Base-by-base conservation (phyloP, 331 rosid genomes). In the Malus hybrid region DNA sequence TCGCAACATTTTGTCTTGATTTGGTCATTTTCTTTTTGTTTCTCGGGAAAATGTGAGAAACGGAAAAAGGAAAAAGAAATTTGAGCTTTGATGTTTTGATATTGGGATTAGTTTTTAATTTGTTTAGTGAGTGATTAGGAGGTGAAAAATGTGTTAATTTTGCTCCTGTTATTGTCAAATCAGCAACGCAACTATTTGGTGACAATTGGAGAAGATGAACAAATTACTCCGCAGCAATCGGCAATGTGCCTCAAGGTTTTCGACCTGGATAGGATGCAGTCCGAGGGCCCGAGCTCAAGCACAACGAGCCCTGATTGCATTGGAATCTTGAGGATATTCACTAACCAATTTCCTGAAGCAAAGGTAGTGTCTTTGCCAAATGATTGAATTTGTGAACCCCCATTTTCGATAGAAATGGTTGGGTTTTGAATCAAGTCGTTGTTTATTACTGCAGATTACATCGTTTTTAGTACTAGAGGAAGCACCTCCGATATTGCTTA, bases 151-250 rank as follows among this genome's bases (percentile, higher is more conserved):
- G 16, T 72, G 63, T 63, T 64, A 63, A 56, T 73, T 77, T 66
- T 71, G 16, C 3, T 72, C 4, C 13, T 24, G 65, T 22, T 80
- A 14, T 78, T 80, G 71, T 46, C 68, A 46, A 76, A 80, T 72
- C 87, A 94, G 97, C 99, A 90, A 94, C 88, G 97, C 50, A 91
- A 92, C 85, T 81, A 86, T 77, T 70, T 92, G 75, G 98, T 91
- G 71, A 87, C 95, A 12, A 69, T 94, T 64, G 98, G 98, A 80
- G 95, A 87, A 80, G 99, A 94, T 77, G 87, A 88, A 65, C 97
- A 90, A 76, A 82, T 94, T 58, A 60, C 95, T 60, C 87, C 95
- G 6, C 97, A 90, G 76, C 90, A 86, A 64, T 84, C 96, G 15
- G 83, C 96, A 66, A 70, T 83, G 84, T 94, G 99, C 77, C 86